Evolutionary conservation across 2,329 filamentous ascomycete species (phyloP), one percentile per base, ranked within the genome.

Genomic region (Mariannaea sp.): DNA sequence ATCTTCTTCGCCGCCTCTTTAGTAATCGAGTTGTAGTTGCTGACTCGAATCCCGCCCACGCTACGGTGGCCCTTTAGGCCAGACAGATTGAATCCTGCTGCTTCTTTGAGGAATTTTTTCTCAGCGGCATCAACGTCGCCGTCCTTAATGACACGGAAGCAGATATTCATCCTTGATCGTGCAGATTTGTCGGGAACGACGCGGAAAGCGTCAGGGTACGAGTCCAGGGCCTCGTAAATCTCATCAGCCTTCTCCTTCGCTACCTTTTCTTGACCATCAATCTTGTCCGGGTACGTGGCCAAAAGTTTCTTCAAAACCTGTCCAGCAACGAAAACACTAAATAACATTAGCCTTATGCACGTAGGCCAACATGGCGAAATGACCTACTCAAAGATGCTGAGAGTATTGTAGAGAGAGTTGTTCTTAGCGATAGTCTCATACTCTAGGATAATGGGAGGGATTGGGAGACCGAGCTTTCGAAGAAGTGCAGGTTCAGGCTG

Each of bases 331-430:
- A 88, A 97, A 30, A 97, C 89, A 70, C 93, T 84, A 47, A 36
- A 17, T 14, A 10, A 64, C 38, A 64, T 60, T 27, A 50, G 39
- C 12, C 12, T 40, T 19, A 9, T 8, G 12, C 5, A 16, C 4
- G 35, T 13, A 27, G 4, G 3, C 3, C 6, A 10, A 26, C 13
- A 17, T n/a, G 20, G n/a, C 2, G 27, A 1, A 3, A 26, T 5
- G 19, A 74, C 81, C 68, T 71, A 85, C 83, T 84, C 92, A 67
- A 97, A 96, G 67, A 97, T 96, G 66, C 90, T 92, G 9, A 97
- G 77, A 0, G 93, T 97, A 75, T 97, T 97, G 78, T 97, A 97
- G 22, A 97, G 80, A 64, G 89, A 94, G 77, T 96, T 94, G 76
- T 95, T 95, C 79, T 95, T 95, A 33, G 89, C 87, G 61, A 94